Evolutionary conservation across 768 basidiomycete species (phyloP), one percentile per base, ranked within the genome.

Genomic region (Dacryopinax primogenitus): DNA sequence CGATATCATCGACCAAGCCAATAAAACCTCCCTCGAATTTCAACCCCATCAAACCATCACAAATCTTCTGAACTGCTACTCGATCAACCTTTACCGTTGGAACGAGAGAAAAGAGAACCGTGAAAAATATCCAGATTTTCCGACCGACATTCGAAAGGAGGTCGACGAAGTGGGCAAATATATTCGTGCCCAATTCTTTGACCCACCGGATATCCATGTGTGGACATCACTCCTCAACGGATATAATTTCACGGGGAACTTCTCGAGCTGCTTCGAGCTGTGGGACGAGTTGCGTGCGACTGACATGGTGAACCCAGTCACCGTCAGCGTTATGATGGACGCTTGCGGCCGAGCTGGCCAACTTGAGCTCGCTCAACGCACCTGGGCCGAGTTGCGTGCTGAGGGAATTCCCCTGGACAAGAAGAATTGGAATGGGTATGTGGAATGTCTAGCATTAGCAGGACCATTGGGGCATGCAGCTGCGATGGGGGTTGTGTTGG

Each of bases 221-320:
- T 86, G 88, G 81, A 94, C 92, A 72, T 83, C 89, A 70, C 77
- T 96, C 67, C 90, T 96, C 88, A 84, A 90, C 73, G 85, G 90
- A 0, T 97, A 94, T 74, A 85, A 88, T 69, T 85, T 85, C n/a
- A 78, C 86, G 6, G 84, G 84, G 3, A 84, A 83, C 66, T 88
- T 86, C 67, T 77, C 76, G 0, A 87, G 89, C 65, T 85, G 87
- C 16, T 86, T 83, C 69, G 80, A 85, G 35, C 80, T 95, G 1
- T 97, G 92, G 91, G 85, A 92, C 34, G 66, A 75, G 37, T 63
- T 78, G 71, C 34, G 70, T 65, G 78, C 79, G 71, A 80, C 90
- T 74, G 79, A 81, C 18, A 78, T 76, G 58, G 85, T 81, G 70
- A 81, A 86, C 73, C 76, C 83, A 63, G 74, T 79, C 64, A 87